phyloP scores from a whole-genome alignment of 495 filamentous ascomycete genomes.

The Trichodelitschia bisporula region DNA sequence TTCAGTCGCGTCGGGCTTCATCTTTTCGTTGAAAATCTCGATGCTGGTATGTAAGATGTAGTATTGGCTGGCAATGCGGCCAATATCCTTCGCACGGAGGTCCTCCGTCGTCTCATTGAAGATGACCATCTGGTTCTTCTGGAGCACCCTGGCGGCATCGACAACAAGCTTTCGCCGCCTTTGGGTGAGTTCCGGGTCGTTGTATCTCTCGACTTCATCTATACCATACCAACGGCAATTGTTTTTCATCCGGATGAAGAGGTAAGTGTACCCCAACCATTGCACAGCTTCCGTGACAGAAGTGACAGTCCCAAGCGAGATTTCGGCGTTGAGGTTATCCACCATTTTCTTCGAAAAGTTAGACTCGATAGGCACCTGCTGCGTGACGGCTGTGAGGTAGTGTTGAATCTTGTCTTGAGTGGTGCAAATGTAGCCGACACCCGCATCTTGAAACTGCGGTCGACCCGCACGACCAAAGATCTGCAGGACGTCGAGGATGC shows the following conservation, averaged over 20 bases:
- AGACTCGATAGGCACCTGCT: slow-evolving; percentile 91
- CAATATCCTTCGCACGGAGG: slow-evolving; percentile 75
- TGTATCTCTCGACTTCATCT: slow-evolving; percentile 66
- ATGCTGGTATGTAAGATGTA: slow-evolving; percentile 86
- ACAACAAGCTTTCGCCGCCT: slow-evolving; percentile 63
- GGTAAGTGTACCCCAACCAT: slow-evolving; percentile 94
- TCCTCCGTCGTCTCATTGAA: slow-evolving; percentile 87
- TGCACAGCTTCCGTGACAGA: slow-evolving; percentile 83
- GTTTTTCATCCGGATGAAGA: slow-evolving; percentile 86
- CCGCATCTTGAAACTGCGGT: slow-evolving; percentile 86
- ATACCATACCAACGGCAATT: slow-evolving; percentile 91
- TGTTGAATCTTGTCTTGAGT: slow-evolving; percentile 81
- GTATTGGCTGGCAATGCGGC: slow-evolving; percentile 88
- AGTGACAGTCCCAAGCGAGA: slow-evolving; percentile 81
- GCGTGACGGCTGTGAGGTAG: slow-evolving; percentile 78
- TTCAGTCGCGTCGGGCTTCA: slow-evolving; percentile 59
- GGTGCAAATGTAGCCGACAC: slow-evolving; percentile 92
- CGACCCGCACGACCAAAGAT: slow-evolving; percentile 97
- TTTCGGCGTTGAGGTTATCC: slow-evolving; percentile 92
- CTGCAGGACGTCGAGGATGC: slow-evolving; percentile 91
- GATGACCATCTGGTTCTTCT: slow-evolving; percentile 93
- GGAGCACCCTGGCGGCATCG: slow-evolving; percentile 60
- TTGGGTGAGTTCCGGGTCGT: slow-evolving; percentile 67
- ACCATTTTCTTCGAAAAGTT: slow-evolving; percentile 73
- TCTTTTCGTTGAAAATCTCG: slow-evolving; percentile 83